Evolutionary conservation across 192 early-diverging fungal genomes (phyloP), one percentile per base, ranked within the genome.

Genomic region (Pilaira anomala): DNA sequence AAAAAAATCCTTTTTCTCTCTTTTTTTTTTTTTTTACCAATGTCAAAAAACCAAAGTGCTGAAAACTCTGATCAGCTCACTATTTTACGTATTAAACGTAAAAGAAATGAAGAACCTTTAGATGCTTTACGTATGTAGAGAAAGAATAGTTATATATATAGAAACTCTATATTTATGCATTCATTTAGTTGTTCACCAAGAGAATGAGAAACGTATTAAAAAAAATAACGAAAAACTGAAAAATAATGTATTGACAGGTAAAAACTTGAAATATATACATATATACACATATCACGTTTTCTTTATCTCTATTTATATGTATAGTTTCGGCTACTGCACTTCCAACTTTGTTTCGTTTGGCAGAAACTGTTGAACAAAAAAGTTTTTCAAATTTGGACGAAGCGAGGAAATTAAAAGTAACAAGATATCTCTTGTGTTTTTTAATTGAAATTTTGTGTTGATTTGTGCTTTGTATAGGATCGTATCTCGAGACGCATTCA

Each of bases 11-110:
- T 36, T 36, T 36, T 36, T 36, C 11, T 36, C 5, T 5, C 4
- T 36, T 36, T 36, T 36, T 3, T 33, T 33, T 33, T 33, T 33
- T 36, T 36, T 36, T 36, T 36, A 9, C 5, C 11, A 36, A 36
- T 36, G 33, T 36, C 33, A 36, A 36, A 36, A 36, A 36, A 36
- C 33, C 11, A 5, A 1, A 36, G 33, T 24, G 12, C 41, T n/a
- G 2, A 63, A 11, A 55, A 22, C 16, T 60, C 39, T 6, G 68
- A 67, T 9, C 75, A 76, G 3, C 55, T 83, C 13, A 88, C 88
- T 8, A 84, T 91, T 36, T 71, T 91, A n/a, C 79, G 89, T 5
- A 84, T 91, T 63, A 91, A 91, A 69, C 83, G 89, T n/a, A 88
- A 85, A 60, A 83, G 89, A 30, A 78, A 69, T 52, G 87, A 88